Evolutionary conservation across 2,329 filamentous ascomycete genomes (phyloP), one percentile per base, ranked within the genome.

Genomic region (Zasmidium cellare): DNA sequence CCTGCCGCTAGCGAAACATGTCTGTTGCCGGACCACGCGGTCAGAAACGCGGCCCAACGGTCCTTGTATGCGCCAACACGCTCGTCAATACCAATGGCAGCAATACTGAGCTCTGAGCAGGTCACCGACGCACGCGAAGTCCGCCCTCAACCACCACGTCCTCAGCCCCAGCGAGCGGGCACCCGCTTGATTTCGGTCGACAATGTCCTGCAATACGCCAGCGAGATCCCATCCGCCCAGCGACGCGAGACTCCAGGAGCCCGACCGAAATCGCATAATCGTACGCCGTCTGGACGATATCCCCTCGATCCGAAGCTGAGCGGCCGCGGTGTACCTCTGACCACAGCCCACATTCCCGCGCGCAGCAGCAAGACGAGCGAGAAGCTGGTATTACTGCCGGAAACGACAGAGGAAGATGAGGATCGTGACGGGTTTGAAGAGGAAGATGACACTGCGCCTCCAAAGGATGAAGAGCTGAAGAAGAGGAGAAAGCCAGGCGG

Each of bases 331-430:
- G 63, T 69, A 3, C 64, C 67, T 3, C 24, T 67, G 46, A 61
- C 58, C 20, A 60, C 58, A n/a, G 61, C 66, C 14, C 81, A 85
- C 63, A 80, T 97, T 65, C 94, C 93, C 0, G 88, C 91, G 5
- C 85, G 94, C 53, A 96, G 92, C 38, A 96, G 91, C 24, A 97
- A 97, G 75, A 88, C 96, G 63, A 96, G 91, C 74, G 91, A 97
- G 78, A 97, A 97, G 76, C 81, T 99, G n/a, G 94, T 99, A 0
- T 80, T 97, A 35, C 82, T 99, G 14, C 94, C 94, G 0, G 93
- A 97, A 71, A 89, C 92, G 1, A 80, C 81, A 2, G 79, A 81
- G 49, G 83, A 83, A 23, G 71, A 71, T 3, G 74, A 74, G 12
- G 71, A 71, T 16, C 81, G 81, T 24, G 81, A 84, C 54, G 84